Conservation (phyloP, 2,329 filamentous ascomycete genomes). For the Sphaerostilbella broomeana region DNA sequence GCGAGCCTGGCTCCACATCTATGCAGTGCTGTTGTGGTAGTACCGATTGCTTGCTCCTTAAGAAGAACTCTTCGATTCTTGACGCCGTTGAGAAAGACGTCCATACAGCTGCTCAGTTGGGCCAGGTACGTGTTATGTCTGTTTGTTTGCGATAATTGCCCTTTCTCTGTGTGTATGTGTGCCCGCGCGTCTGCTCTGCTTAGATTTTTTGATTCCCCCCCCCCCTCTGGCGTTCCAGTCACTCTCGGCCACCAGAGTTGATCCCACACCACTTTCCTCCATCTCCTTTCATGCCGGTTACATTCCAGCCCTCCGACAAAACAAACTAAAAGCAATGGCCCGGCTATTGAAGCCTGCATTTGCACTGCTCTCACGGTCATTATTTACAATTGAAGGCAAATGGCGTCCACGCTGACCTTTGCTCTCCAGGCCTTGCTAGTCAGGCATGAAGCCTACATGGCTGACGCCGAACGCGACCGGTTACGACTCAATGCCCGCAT, state of each 20-base stretch:
- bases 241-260: no score
- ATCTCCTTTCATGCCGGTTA: no score
- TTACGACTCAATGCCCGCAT: slow-evolving; percentile 65
- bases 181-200: no score
- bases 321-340: no score
- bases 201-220: no score
- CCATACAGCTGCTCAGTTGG: slow-evolving; percentile 75
- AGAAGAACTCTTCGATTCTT: slow-evolving; percentile 71
- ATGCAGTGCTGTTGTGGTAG: slow-evolving; percentile 80
- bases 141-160: slow-evolving; percentile 5
- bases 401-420: slow-evolving; percentile 59
- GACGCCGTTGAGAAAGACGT: slow-evolving; percentile 83
- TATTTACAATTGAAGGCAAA: no score
- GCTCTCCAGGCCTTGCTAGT: slow-evolving; percentile 77
- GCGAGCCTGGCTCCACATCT: slow-evolving; percentile 25
- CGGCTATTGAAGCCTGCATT: no score
- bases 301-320: no score
- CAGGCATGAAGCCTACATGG: slow-evolving; percentile 91
- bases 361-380: no score
- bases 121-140: slow-evolving; percentile 65
- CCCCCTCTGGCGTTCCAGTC: no score
- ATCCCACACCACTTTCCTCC: no score
- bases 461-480: slow-evolving; percentile 82
- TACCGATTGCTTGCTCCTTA: slow-evolving; percentile 69
- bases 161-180: no score